Evolutionary conservation across 805 yeast genomes (phyloP), one percentile per base, ranked within the genome.

Genomic region (Suhomyces emberorum): DNA sequence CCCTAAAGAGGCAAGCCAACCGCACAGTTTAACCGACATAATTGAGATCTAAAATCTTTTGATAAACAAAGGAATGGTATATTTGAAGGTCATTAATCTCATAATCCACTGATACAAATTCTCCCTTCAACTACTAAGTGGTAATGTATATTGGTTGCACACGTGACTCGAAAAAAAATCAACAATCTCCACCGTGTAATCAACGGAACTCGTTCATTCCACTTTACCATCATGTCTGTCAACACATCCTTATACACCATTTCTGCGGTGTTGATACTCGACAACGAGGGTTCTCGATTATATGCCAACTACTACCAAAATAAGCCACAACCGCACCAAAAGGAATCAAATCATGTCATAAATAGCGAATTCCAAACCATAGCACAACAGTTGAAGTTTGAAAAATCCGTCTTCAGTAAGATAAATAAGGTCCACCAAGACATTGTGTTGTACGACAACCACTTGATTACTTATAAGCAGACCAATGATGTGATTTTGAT

Each of bases 391-490:
- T 65, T 70, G 39, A 70, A 78, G 37, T 93, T 91, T 58, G 98
- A 93, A 63, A 65, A 75, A 47, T 70, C 74, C 4, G 63, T 93
- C 27, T 82, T 81, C 52, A 58, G 64, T 30, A 93, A 89, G 61
- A 81, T 95, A n/a, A 76, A 76, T 60, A 86, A 88, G 52, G 80
- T 81, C 45, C 79, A 83, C 54, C 77, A 83, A 34, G 98, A 89
- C 52, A 79, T 93, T 37, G 63, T 88, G 43, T 69, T 93, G 30
- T 83, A 79, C 54, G 95, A 88, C 52, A 78, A 78, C 55, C 83
- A 81, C 47, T 69, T 88, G 42, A 80, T 89, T 26, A 82, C 88
- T n/a, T 93, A 88, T 65, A 88, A 86, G 61, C 95, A 88, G 60
- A 69, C 76, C 41, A 73, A 86, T 36, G 98, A 93, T 57, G 74